A percentile compares a stretch with the other conserved stretches of the same genome.
Conservation (phyloP, 1,284 basidiomycete genomes). For the Athelia sp. region DNA sequence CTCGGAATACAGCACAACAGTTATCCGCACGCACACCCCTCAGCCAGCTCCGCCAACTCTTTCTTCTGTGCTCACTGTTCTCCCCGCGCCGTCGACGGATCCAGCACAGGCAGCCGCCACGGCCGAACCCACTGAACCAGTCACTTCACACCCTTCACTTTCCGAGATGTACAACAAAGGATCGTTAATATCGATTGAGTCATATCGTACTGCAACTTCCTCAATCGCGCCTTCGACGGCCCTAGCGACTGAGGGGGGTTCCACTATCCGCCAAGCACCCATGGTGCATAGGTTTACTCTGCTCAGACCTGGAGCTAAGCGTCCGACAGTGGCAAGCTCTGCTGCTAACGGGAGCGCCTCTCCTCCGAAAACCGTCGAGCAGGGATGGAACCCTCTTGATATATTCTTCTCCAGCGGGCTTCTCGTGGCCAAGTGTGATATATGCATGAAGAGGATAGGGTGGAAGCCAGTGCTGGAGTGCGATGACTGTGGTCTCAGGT, state of each 20-base stretch:
- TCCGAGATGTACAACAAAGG: constrained; percentile 17
- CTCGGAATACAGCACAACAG: constrained; percentile 66
- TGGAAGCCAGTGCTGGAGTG: constrained; percentile 84
- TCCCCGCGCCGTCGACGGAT: constrained; percentile 36
- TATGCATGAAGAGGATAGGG: constrained; percentile 78
- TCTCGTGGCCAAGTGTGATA: constrained; percentile 71
- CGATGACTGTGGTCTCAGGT: constrained; percentile 82
- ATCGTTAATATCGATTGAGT: constrained; percentile 60
- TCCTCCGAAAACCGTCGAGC: constrained; percentile 26
- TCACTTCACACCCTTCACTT: constrained; percentile 22
- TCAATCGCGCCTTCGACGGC: constrained; percentile 52
- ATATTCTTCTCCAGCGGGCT: constrained; percentile 69
- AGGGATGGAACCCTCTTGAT: constrained; percentile 70
- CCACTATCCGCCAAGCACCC: constrained; percentile 49
- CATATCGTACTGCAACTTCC: constrained; percentile 63
- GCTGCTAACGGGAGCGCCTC: constrained; percentile 14
- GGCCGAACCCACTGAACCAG: constrained; percentile 19
- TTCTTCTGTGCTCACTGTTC: constrained; percentile 71
- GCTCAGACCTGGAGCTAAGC: constrained; percentile 70
- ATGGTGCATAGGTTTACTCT: constrained; percentile 83
- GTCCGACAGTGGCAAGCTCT: constrained; percentile 24
- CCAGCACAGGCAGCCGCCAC: constrained; percentile 22
- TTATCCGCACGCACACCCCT: constrained; percentile 46
- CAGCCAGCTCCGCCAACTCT: constrained; percentile 48
- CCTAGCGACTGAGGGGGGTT: constrained; percentile 68